phyloP scores from a whole-genome alignment of 805 yeast species.

The Zygotorulaspora sp. region DNA sequence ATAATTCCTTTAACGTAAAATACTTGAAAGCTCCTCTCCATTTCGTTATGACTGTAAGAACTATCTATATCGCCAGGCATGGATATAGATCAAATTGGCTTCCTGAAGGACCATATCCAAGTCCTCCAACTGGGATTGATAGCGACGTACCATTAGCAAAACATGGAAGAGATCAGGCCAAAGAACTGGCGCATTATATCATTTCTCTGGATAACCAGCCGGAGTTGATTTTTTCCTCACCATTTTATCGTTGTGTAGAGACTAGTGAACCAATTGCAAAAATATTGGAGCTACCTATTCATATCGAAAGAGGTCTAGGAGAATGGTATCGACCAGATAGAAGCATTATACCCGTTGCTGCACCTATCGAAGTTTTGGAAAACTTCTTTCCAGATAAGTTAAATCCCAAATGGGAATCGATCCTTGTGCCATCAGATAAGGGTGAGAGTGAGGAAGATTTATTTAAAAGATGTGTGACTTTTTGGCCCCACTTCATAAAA shows the following conservation, averaged over 20 bases:
- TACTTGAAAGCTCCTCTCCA: background rate
- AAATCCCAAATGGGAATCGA: slow-evolving; percentile 46
- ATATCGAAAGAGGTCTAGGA: slow-evolving; percentile 78
- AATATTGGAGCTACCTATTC: slow-evolving; percentile 51
- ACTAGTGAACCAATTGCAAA: slow-evolving; percentile 70
- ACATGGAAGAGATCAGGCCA: slow-evolving; percentile 85
- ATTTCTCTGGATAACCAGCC: slow-evolving; percentile 53
- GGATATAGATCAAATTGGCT: slow-evolving; percentile 90
- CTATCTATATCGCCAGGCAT: slow-evolving; percentile 73
- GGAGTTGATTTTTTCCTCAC: slow-evolving; percentile 68
- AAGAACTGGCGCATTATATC: slow-evolving; percentile 64
- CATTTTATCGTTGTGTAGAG: slow-evolving; percentile 86
- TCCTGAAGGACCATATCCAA: slow-evolving; percentile 60
- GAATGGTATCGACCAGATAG: slow-evolving; percentile 86
- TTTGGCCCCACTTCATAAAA: slow-evolving; percentile 55
- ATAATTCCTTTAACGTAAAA: background rate
- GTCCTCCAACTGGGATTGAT: slow-evolving; percentile 83
- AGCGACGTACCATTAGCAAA: slow-evolving; percentile 85
- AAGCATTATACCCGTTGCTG: slow-evolving; percentile 66
- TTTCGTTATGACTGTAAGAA: slow-evolving; percentile 46
- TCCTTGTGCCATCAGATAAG: slow-evolving; percentile 51
- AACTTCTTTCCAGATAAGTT: slow-evolving; percentile 50
- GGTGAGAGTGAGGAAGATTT: slow-evolving; percentile 81
- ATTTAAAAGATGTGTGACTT: slow-evolving; percentile 51
- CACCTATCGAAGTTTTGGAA: slow-evolving; percentile 44